Conservation (phyloP, 331 rosid species). For the Malus hybrid region DNA sequence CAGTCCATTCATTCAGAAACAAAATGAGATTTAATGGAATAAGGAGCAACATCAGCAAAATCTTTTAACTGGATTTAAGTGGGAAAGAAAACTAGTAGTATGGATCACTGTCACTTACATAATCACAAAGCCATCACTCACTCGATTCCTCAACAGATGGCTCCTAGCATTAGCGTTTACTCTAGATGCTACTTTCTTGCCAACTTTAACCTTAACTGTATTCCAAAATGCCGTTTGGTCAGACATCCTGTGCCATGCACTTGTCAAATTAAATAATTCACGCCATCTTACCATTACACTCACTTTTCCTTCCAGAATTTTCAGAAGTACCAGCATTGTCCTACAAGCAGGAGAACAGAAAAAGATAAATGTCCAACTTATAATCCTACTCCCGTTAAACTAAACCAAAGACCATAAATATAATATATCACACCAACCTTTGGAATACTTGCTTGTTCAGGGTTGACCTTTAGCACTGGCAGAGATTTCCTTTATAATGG, state of each 20-base stretch:
- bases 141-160: conserved; percentile 42
- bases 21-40: neutral
- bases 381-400: conserved; percentile 2
- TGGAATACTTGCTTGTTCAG: conserved; percentile 27
- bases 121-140: conserved; percentile 57
- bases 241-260: neutral
- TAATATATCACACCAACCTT: conserved; percentile 31
- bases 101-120: conserved; percentile 45
- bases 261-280: conserved; percentile 2
- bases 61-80: neutral
- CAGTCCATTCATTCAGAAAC: neutral
- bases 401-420: neutral
- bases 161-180: conserved; percentile 36
- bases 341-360: conserved; percentile 29
- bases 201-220: conserved; percentile 41
- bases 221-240: conserved; percentile 7
- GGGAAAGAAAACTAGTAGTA: neutral
- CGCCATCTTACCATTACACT: conserved; percentile 32
- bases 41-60: neutral
- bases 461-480: conserved; percentile 46
- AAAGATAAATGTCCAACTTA: conserved; percentile 1
- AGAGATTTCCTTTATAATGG: conserved; percentile 62
- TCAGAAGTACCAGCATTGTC: conserved; percentile 31
- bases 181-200: conserved; percentile 33
- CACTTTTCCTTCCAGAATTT: conserved; percentile 26